phyloP scores from a whole-genome alignment of 371 early-diverging fungal genomes.

The Lichtheimia ornata region DNA sequence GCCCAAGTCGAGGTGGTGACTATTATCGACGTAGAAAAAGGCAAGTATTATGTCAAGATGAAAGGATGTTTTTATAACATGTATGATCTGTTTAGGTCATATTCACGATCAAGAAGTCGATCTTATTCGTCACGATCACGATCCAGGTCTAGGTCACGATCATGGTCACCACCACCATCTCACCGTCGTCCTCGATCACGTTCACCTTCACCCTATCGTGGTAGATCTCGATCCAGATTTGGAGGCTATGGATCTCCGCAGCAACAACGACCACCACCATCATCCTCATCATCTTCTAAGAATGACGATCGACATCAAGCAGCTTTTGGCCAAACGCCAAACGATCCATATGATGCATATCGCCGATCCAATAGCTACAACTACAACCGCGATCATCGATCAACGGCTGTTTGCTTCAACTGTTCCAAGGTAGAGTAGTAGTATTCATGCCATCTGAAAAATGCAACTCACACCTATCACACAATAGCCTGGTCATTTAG shows the following conservation, averaged over 20 bases:
- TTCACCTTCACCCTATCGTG: slow-evolving; percentile 1
- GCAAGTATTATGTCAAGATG: background rate
- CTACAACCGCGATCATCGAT: background rate
- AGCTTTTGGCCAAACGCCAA: background rate
- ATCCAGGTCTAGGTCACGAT: slow-evolving; percentile 36
- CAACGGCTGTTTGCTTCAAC: slow-evolving; percentile 9
- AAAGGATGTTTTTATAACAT: background rate
- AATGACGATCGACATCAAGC: too few relatives aligned
- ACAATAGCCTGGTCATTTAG: slow-evolving; percentile 14
- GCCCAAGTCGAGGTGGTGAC: slow-evolving; percentile 5
- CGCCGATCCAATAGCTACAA: slow-evolving; percentile 3
- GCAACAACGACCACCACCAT: too few relatives aligned
- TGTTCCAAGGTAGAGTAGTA: slow-evolving; percentile 16
- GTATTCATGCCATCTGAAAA: too few relatives aligned
- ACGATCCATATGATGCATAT: slow-evolving; percentile 6
- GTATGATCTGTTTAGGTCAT: background rate
- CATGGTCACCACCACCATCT: slow-evolving; percentile 33
- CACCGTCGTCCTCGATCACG: slow-evolving; percentile 17
- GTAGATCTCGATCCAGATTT: too few relatives aligned
- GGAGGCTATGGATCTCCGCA: too few relatives aligned
- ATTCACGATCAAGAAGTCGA: slow-evolving; percentile 15
- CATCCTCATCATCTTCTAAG: too few relatives aligned
- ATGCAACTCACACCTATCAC: background rate
- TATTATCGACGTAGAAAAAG: slow-evolving; percentile 5
- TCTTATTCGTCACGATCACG: slow-evolving; percentile 18